Conservation (phyloP, 805 yeast species). For the Candida hispaniensis region DNA sequence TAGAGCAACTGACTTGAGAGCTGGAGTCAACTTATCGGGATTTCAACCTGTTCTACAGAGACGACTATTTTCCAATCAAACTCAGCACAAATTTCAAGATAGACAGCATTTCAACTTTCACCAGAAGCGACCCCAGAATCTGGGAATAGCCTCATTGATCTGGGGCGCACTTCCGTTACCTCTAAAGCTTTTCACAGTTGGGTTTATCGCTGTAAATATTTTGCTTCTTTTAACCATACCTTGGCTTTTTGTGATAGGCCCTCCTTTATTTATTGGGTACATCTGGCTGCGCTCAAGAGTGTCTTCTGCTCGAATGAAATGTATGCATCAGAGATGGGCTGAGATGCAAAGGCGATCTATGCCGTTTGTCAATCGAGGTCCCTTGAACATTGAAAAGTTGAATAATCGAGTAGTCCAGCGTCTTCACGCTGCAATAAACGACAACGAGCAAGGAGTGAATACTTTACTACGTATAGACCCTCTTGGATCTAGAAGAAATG, state of each 20-base stretch:
- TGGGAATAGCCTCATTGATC: conserved; percentile 4
- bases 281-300: conserved; percentile 11
- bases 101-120: conserved; percentile 7
- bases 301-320: conserved; percentile 7
- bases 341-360: conserved; percentile 9
- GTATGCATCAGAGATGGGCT: conserved; percentile 14
- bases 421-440: conserved; percentile 12
- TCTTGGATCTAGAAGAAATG: conserved; percentile 12
- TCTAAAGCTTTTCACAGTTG: conserved; percentile 4
- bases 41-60: too few species aligned
- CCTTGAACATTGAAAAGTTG: conserved; percentile 6
- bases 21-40: too few species aligned
- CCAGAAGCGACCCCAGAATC: conserved; percentile 7
- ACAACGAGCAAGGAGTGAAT: conserved; percentile 11
- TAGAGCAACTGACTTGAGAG: too few species aligned
- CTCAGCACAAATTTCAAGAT: too few species aligned
- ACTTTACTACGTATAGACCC: conserved; percentile 10
- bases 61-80: too few species aligned
- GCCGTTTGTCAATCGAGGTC: conserved; percentile 7
- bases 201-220: conserved; percentile 2
- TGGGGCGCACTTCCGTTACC: conserved; percentile 6
- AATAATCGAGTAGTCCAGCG: conserved; percentile 5
- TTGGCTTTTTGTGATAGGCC: conserved; percentile 5
- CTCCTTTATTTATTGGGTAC: conserved; percentile 1
- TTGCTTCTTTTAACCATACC: conserved; percentile 11